phyloP scores from a whole-genome alignment of 352 stramenopile genomes.

The Vaucheria bursata region DNA sequence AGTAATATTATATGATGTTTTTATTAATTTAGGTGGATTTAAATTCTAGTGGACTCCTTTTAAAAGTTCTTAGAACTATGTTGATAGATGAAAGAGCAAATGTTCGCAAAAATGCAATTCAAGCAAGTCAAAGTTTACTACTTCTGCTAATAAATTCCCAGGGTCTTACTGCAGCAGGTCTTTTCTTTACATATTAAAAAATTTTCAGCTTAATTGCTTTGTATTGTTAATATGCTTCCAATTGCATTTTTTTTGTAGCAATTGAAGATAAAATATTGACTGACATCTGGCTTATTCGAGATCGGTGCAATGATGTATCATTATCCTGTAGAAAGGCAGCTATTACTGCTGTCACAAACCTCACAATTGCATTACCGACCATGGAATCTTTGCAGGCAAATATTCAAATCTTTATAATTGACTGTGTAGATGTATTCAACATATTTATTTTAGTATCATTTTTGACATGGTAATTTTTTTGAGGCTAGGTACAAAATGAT shows the following conservation, averaged over 20 bases:
- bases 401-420: too few species aligned
- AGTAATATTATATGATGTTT: too few species aligned
- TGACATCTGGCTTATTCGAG: slow-evolving; percentile 28
- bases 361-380: slow-evolving; percentile 24
- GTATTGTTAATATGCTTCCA: too few species aligned
- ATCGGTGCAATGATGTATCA: slow-evolving; percentile 41
- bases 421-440: too few species aligned
- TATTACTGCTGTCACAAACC: slow-evolving; percentile 32
- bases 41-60: not conserved
- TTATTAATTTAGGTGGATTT: too few species aligned
- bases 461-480: not conserved
- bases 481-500: not conserved
- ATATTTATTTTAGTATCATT: not conserved
- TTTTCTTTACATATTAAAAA: too few species aligned
- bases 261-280: too few species aligned
- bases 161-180: not conserved
- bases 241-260: too few species aligned
- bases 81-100: slow-evolving; percentile 36
- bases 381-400: not conserved
- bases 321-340: slow-evolving; percentile 38
- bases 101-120: slow-evolving; percentile 35
- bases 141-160: not conserved
- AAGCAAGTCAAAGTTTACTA: slow-evolving; percentile 33
- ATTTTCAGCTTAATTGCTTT: too few species aligned
- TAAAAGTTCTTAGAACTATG: not conserved